Evolutionary conservation across 1,284 basidiomycete genomes (phyloP).

Genomic region (Ganoderma lucidum): DNA sequence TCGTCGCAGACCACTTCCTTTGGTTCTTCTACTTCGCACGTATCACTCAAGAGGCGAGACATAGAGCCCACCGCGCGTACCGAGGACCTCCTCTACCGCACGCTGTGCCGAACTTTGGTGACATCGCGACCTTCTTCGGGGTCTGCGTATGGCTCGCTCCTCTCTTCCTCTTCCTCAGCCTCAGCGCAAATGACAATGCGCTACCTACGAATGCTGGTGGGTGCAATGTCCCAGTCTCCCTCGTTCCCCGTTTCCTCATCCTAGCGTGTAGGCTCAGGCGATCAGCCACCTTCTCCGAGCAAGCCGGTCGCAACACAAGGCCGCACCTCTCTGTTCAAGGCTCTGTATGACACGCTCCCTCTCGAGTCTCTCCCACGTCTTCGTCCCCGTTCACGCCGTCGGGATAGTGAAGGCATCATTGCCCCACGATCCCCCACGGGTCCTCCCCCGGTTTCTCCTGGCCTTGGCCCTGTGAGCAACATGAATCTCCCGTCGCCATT

Average conservation of each 20-base stretch:
- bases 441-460: constrained; percentile 30
- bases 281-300: constrained; percentile 37
- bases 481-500: neutral
- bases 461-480: constrained; percentile 22
- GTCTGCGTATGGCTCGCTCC: constrained; percentile 94
- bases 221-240: constrained; percentile 5
- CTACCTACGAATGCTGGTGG: constrained; percentile 64
- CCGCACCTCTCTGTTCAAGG: constrained; percentile 44
- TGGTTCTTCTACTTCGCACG: constrained; percentile 95
- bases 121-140: constrained; percentile 89
- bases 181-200: constrained; percentile 95
- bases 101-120: constrained; percentile 74
- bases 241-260: constrained; percentile 7
- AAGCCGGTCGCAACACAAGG: constrained; percentile 23
- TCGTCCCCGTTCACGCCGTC: constrained; percentile 36
- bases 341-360: constrained; percentile 41
- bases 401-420: constrained; percentile 45
- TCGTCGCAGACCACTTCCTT: constrained; percentile 89
- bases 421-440: constrained; percentile 40
- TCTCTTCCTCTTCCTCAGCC: constrained; percentile 89
- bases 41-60: constrained; percentile 61
- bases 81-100: constrained; percentile 43
- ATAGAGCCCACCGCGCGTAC: constrained; percentile 51
- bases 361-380: constrained; percentile 41
- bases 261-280: constrained; percentile 16